phyloP scores from a whole-genome alignment of 2,329 filamentous ascomycete species.

The Cordyceps javanica region DNA sequence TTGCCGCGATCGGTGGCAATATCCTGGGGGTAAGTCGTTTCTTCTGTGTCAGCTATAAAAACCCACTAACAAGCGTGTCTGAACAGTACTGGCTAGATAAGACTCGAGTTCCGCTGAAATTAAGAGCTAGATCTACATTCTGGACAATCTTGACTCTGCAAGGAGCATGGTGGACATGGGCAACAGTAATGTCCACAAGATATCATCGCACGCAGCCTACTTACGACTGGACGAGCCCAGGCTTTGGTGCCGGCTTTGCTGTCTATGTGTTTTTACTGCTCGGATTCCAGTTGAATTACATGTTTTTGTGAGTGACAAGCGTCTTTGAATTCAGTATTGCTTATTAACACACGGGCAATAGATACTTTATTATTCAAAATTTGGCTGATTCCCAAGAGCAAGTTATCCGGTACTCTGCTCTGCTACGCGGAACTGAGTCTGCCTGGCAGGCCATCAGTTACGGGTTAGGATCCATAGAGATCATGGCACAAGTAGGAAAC shows the following conservation, averaged over 20 bases:
- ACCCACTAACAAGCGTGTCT: slow-evolving; percentile 8
- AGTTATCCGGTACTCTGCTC: slow-evolving; percentile 60
- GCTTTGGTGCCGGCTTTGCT: slow-evolving; percentile 61
- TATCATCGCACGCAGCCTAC: slow-evolving; percentile 51
- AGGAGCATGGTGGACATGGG: slow-evolving; percentile 69
- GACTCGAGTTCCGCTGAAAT: slow-evolving; percentile 46
- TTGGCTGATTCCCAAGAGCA: slow-evolving; percentile 56
- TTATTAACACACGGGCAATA: slow-evolving; percentile 20
- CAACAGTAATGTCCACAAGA: slow-evolving; percentile 56
- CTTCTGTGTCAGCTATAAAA: neutral
- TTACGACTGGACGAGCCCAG: slow-evolving; percentile 58
- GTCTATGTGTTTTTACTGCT: slow-evolving; percentile 62
- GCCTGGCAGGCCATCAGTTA: slow-evolving; percentile 70
- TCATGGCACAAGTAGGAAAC: slow-evolving; percentile 60
- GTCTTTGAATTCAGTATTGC: neutral
- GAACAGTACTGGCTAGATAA: slow-evolving; percentile 51
- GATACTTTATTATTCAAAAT: slow-evolving; percentile 65
- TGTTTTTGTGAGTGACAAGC: slow-evolving; percentile 50
- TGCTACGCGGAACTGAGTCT: slow-evolving; percentile 65
- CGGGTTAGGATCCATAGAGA: slow-evolving; percentile 53
- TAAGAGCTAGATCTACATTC: slow-evolving; percentile 50
- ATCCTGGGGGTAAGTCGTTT: slow-evolving; percentile 48
- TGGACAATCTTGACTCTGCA: slow-evolving; percentile 48
- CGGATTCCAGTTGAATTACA: slow-evolving; percentile 68
- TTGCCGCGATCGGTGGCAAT: slow-evolving; percentile 60